Base-by-base conservation (phyloP, 2,329 filamentous ascomycete genomes). In the Ustilaginoidea virens region DNA sequence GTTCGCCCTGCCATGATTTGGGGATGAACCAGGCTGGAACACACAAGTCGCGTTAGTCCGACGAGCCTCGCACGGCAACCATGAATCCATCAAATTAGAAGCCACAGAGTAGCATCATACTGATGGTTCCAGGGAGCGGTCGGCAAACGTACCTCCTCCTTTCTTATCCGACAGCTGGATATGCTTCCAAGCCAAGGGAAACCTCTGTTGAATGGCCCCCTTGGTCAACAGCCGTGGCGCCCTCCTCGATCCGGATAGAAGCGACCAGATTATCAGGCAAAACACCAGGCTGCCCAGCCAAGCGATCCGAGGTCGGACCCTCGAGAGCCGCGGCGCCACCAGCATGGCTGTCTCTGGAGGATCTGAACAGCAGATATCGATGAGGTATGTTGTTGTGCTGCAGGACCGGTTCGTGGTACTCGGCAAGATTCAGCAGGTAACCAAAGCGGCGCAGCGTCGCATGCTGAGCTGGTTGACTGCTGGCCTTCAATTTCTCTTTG, bases 1-100 rank as follows among this genome's bases (percentile, higher is more conserved):
- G 23, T 7, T 33, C 17, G 17, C 26, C 31, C 10, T 38, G 21
- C 41, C 41, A 44, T 16, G 32, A 32, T 0, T 39, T 34, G 3
- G 41, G 40, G 13, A 44, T 36, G 23, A 35, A 40, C 41, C 41
- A 44, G 5, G 41, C 41, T 44, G 17, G 16, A 11, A 14, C 8
- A 25, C 24, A 25, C 3, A 13, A 11, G 10, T 22, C 14, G 17
- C 11, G 17, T 27, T 23, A 33, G 32, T 25, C 9, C 4, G 17
- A 17, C 19, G 7, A 20, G 11, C 11, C 19, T 7, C 7, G 11
- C 11, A 11, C 7, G 19, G 19, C 19, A 20, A 20, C 7, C 19
- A 20, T 7, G 19, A 11, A 20, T 7, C 7, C 19, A n/a, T n/a
- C n/a, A n/a, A n/a, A n/a, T n/a, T n/a, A n/a, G n/a, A n/a, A n/a